Evolutionary conservation across 257 asterid genomes (phyloP).

Genomic region (Salvia rosmarinus): DNA sequence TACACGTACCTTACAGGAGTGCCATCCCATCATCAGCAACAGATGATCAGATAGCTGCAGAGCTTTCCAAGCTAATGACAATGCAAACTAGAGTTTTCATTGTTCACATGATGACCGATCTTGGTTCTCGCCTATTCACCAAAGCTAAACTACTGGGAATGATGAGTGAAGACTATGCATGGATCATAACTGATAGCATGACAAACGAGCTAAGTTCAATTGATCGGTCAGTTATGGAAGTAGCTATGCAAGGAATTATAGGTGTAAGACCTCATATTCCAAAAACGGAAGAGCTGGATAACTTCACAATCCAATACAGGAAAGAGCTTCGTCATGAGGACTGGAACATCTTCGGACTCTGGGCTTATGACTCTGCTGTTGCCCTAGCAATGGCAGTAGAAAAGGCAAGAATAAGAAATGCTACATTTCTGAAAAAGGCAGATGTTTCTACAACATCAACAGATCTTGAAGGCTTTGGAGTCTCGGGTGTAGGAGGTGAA

Average conservation of each 20-base stretch:
- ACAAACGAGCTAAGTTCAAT: conserved; percentile 30
- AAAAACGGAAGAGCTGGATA: conserved; percentile 29
- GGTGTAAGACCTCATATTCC: conserved; percentile 37
- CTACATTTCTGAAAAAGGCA: not conserved
- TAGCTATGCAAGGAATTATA: conserved; percentile 44
- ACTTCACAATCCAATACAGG: conserved; percentile 25
- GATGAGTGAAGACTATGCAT: conserved; percentile 43
- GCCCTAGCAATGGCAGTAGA: conserved; percentile 49
- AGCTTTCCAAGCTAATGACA: conserved; percentile 47
- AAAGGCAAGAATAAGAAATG: conserved; percentile 16
- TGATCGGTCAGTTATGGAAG: conserved; percentile 27
- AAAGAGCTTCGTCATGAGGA: conserved; percentile 5
- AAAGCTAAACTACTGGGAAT: conserved; percentile 40
- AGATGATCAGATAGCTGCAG: conserved; percentile 38
- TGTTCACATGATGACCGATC: conserved; percentile 31
- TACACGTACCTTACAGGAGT: conserved; percentile 40
- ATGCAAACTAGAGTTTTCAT: conserved; percentile 54
- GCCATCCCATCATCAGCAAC: conserved; percentile 39
- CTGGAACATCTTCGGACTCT: conserved; percentile 35
- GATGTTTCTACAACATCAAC: conserved; percentile 27
- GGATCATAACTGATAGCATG: conserved; percentile 44
- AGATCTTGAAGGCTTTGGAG: conserved; percentile 40
- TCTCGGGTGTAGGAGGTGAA: conserved; percentile 33
- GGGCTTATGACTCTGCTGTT: conserved; percentile 45
- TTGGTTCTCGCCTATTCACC: conserved; percentile 39